phyloP scores from a whole-genome alignment of 1,139 yeast genomes.

The Pichia sp. region DNA sequence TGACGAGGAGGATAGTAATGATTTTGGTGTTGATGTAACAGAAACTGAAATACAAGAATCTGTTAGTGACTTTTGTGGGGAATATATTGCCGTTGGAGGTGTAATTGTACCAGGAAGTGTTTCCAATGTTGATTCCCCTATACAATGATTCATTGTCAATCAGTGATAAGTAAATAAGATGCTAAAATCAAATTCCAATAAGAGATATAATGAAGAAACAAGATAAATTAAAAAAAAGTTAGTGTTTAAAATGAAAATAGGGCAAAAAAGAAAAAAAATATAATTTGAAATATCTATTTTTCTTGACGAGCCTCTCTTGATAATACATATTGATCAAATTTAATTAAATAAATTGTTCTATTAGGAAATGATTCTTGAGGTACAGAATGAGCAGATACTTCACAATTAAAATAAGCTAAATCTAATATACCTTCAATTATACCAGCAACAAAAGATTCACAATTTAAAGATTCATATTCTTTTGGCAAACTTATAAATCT shows the following conservation, averaged over 20 bases:
- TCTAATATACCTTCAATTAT: slow-evolving; percentile 86
- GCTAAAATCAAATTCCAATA: no score
- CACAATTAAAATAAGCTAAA: slow-evolving; percentile 71
- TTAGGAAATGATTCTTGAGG: slow-evolving; percentile 58
- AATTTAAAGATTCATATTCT: slow-evolving; percentile 72
- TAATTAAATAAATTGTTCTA: slow-evolving; percentile 78
- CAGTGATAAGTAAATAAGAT: no score
- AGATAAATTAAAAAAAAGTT: neutral
- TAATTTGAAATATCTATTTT: neutral
- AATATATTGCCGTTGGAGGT: slow-evolving; percentile 20
- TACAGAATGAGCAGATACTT: slow-evolving; percentile 83
- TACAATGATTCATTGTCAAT: slow-evolving; percentile 24
- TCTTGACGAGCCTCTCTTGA: slow-evolving; percentile 1
- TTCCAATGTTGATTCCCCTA: slow-evolving; percentile 33
- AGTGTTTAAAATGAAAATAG: neutral
- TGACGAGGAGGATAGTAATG: no score
- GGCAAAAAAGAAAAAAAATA: neutral
- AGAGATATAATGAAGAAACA: neutral
- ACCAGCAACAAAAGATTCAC: slow-evolving; percentile 87
- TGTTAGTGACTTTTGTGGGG: slow-evolving; percentile 18
- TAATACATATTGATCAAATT: slow-evolving; percentile 35
- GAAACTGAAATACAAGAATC: slow-evolving; percentile 14
- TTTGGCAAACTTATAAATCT: slow-evolving; percentile 75
- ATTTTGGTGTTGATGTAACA: slow-evolving; percentile 25
- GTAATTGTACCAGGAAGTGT: slow-evolving; percentile 24